Percentiles rank a stretch among this genome's conserved stretches.
Evolutionary conservation across 1,139 yeast species (phyloP).

Genomic region (Meyerozyma guilliermondii): DNA sequence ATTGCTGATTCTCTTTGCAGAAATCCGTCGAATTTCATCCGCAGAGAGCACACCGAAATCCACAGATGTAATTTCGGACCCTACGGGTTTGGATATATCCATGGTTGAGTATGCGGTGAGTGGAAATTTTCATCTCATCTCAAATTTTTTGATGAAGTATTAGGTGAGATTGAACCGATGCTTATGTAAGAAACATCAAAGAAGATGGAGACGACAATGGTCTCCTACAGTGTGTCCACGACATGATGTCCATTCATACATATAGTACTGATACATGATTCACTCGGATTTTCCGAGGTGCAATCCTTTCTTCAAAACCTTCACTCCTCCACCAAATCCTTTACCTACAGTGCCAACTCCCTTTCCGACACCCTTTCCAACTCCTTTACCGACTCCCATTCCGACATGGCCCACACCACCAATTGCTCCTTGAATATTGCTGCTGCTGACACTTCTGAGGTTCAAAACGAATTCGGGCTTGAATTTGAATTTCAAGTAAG

Average conservation of each 20-base stretch:
- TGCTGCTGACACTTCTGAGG: slow-evolving; percentile 33
- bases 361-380: slow-evolving; percentile 43
- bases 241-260: neutral
- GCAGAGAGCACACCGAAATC: slow-evolving; percentile 86
- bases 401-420: slow-evolving; percentile 28
- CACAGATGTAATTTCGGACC: slow-evolving; percentile 87
- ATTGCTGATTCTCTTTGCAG: slow-evolving; percentile 92
- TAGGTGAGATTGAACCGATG: neutral
- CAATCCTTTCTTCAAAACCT: slow-evolving; percentile 33
- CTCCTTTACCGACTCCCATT: slow-evolving; percentile 40
- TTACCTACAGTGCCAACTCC: slow-evolving; percentile 37
- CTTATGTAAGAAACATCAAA: neutral
- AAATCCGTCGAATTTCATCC: slow-evolving; percentile 75
- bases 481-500: slow-evolving; percentile 57
- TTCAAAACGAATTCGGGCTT: slow-evolving; percentile 63
- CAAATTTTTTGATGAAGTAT: neutral
- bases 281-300: slow-evolving; percentile 18
- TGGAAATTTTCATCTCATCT: slow-evolving; percentile 2
- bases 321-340: slow-evolving; percentile 37
- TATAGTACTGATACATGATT: neutral
- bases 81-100: slow-evolving; percentile 96
- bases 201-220: neutral
- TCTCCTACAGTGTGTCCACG: neutral
- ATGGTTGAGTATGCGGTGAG: slow-evolving; percentile 26
- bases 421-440: slow-evolving; percentile 41